Evolutionary conservation across 2,329 filamentous ascomycete genomes (phyloP).

Genomic region (Aspergillus sp.): DNA sequence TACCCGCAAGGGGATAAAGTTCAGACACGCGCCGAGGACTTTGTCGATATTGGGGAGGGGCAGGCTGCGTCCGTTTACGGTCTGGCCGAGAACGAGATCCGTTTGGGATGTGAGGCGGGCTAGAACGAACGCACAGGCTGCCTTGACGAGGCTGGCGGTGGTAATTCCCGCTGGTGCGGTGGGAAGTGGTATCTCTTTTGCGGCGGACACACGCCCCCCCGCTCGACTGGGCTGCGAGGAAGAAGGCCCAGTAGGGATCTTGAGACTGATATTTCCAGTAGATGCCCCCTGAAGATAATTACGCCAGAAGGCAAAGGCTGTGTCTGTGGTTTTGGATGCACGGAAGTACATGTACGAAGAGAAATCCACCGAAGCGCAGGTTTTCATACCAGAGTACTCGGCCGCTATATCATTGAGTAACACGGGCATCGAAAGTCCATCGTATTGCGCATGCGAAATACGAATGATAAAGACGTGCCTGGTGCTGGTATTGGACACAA

Average conservation of each 20-base stretch:
- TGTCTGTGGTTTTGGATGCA: too few relatives aligned
- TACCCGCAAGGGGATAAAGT: background rate
- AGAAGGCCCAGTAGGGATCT: too few relatives aligned
- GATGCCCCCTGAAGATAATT: too few relatives aligned
- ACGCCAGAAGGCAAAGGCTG: too few relatives aligned
- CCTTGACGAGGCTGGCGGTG: background rate
- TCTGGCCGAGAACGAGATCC: background rate
- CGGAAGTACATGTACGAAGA: too few relatives aligned
- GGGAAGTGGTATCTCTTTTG: background rate
- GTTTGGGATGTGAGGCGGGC: background rate
- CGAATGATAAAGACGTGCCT: background rate
- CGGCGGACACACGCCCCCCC: background rate
- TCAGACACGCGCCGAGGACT: background rate
- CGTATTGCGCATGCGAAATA: background rate
- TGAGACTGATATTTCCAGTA: too few relatives aligned
- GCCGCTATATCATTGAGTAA: background rate
- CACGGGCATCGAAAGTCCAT: background rate
- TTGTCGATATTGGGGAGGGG: background rate
- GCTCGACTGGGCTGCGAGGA: too few relatives aligned
- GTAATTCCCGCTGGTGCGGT: background rate
- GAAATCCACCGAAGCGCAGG: background rate
- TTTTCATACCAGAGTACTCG: background rate
- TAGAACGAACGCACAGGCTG: background rate
- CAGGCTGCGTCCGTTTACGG: background rate
- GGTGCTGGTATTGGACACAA: background rate